Evolutionary conservation across 257 asterid species (phyloP), one percentile per base, ranked within the genome.

Genomic region (Nemophila menziesii): DNA sequence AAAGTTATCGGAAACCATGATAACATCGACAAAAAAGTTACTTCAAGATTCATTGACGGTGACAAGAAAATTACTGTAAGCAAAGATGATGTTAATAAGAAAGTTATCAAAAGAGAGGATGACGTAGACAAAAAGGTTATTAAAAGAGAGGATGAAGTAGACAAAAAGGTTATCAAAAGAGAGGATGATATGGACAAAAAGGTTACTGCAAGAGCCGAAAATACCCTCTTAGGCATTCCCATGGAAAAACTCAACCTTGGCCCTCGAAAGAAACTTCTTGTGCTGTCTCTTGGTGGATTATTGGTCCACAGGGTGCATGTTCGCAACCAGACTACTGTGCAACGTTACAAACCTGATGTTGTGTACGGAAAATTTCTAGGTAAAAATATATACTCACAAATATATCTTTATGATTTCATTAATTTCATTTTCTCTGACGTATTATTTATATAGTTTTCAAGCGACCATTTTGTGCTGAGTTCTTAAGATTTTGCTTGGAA

Each of bases 401-500:
- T n/a, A n/a, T n/a, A n/a, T n/a, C n/a, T n/a, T n/a, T n/a, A n/a
- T n/a, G n/a, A n/a, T n/a, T n/a, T n/a, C n/a, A n/a, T n/a, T n/a
- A n/a, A n/a, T n/a, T n/a, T n/a, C n/a, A n/a, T n/a, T n/a, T n/a
- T 26, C 12, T 29, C 36, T 29, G 36, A 29, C 43, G 16, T 38
- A 3, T 19, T 38, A 1, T 11, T 38, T 46, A 29, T 48, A 27
- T 46, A 55, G 53, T 55, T n/a, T 75, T 69, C 24, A 75, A 69
- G 64, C 67, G 78, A 77, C 86, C 92, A 0, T 69, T 56, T 10
- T 69, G 86, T 56, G 58, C 70, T 1, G 86, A 79, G 19, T 75
- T 75, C 41, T 57, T 79, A 40, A 55, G 67, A 0, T 79, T 72
- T 41, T 75, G 82, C 71, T 70, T 81, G 4, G 73, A 74, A 18